Evolutionary conservation across 768 basidiomycete species (phyloP), one percentile per base, ranked within the genome.

Genomic region (Agaricus blazei): DNA sequence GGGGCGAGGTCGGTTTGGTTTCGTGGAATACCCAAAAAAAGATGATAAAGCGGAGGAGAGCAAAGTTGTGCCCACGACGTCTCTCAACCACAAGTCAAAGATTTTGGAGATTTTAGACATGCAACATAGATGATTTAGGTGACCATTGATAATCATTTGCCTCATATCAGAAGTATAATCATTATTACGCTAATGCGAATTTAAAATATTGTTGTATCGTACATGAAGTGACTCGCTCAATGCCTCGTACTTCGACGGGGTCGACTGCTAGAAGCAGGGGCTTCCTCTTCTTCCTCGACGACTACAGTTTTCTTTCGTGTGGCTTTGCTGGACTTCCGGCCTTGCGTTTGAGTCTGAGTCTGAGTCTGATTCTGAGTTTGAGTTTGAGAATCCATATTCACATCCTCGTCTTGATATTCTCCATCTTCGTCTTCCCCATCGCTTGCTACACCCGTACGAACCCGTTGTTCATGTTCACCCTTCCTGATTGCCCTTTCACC

Each of bases 1-100:
- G 82, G 95, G 94, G 26, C 91, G 87, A 63, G 91, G 85, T 56
- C 78, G 80, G 46, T 98, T 98, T 67, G 94, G 94, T 19, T 97
- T 96, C 68, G 78, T 82, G 9, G 75, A 84, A 61, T 71, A 75
- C 60, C 62, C 64, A 1, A 62, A 68, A 40, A 59, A 63, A 45
- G 54, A 43, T 19, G 62, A 63, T 48, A 64, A 60, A 7, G 76
- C 77, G 42, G 79, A 77, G 27, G 79, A 77, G 28, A 79, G 77
- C 3, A 76, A 73, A 36, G 79, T 85, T 11, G 62, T 68, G 24
- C 64, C 59, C 26, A 61, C 62, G 40, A 59, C 63, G 31, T 38
- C 37, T 2, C 28, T 45, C 7, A 46, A n/a, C 14, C 4, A 48
- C 15, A 48, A 29, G 31, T 56, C 54, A 38, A 43, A 44, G 37